Base-by-base conservation (phyloP, 495 filamentous ascomycete species). In the Hypoxylon lenormandii region DNA sequence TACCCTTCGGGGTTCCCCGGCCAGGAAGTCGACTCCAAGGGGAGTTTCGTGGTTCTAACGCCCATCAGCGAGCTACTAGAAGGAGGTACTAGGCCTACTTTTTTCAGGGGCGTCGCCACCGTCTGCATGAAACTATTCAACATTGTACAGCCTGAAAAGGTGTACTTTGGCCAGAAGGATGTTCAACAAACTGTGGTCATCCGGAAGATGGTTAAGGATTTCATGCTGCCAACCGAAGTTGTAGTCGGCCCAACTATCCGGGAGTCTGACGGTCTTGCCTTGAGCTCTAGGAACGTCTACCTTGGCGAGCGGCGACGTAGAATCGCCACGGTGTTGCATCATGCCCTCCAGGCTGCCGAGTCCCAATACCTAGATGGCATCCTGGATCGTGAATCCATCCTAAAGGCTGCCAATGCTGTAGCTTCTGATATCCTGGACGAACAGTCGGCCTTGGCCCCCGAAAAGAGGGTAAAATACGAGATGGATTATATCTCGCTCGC, bases 51-150 rank as follows among this genome's bases (percentile, higher is more conserved):
- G n/a, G 94, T 87, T 0, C 91, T 98, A 60, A 94, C 92, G 1
- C 96, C 96, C 0, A 78, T 98, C 1, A 87, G 87, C 6, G 87
- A 86, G 50, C 84, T 92, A 45, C 82, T 98, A 3, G 95, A 98
- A 79, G 95, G 95, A 12, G 84, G 85, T 5, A 91, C 88, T 6
- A 81, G 95, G n/a, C 95, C 95, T 3, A 94, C 96, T 12, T 98
- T 98, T 79, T 98, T 98, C 77, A 82, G 96, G 19, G 95, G 95
- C 4, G 95, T 98, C 21, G 94, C 95, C 22, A 98, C 96, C 10
- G 90, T 98, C 10, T 97, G 93, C 79, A 94, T 93, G 89, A 98
- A 98, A 83, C 80, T 98, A 19, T 95, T 98, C 80, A 98, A 97
- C 74, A 92, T 94, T 49, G 89, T 93, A 38, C 84, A 88, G 68